These are phyloP conservation scores for Abortiporus biennis DNA, from an alignment of 1,284 basidiomycete genomes.

Conservation along the genomic window DNA sequence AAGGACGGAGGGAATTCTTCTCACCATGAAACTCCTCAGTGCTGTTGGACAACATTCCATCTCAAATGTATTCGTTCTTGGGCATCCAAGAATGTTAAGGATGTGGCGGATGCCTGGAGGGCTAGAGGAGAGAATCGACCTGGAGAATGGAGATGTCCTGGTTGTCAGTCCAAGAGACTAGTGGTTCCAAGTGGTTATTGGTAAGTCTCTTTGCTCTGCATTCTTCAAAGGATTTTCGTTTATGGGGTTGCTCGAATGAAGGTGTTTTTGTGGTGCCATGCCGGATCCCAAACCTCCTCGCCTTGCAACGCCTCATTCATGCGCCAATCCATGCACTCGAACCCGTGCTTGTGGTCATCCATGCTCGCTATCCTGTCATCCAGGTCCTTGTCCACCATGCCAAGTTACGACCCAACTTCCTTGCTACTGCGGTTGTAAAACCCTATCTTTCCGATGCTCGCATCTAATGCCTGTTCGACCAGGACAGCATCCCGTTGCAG, in stretches of 20 bases:
- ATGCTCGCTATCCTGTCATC: constrained; percentile 68
- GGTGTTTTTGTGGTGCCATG: constrained; percentile 80
- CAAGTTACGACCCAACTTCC: constrained; percentile 43
- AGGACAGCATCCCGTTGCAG: constrained; percentile 24
- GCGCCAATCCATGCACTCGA: constrained; percentile 73
- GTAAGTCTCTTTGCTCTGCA: constrained; percentile 29
- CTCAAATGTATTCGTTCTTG: constrained; percentile 75
- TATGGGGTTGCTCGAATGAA: constrained; percentile 19
- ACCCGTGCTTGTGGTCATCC: constrained; percentile 56
- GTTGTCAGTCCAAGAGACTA: constrained; percentile 74
- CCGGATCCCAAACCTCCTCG: constrained; percentile 67
- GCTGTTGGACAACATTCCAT: constrained; percentile 84
- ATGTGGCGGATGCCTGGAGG: constrained; percentile 68
- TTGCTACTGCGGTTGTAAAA: constrained; percentile 65
- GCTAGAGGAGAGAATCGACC: constrained; percentile 61
- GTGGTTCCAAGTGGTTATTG: constrained; percentile 64
- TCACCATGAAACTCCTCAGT: constrained; percentile 35
- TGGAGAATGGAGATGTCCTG: constrained; percentile 85
- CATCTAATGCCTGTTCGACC: constrained; percentile 28
- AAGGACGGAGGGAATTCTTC: constrained; percentile 14
- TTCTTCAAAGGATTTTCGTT: not conserved
- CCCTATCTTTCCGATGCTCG: constrained; percentile 61
- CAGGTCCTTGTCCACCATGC: constrained; percentile 77
- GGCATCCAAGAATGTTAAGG: constrained; percentile 77
- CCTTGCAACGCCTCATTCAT: constrained; percentile 80